A percentile compares a stretch with the other conserved stretches of the same genome.
Evolutionary conservation across 2,329 filamentous ascomycete species (phyloP).

Genomic region (Knufia petricola): DNA sequence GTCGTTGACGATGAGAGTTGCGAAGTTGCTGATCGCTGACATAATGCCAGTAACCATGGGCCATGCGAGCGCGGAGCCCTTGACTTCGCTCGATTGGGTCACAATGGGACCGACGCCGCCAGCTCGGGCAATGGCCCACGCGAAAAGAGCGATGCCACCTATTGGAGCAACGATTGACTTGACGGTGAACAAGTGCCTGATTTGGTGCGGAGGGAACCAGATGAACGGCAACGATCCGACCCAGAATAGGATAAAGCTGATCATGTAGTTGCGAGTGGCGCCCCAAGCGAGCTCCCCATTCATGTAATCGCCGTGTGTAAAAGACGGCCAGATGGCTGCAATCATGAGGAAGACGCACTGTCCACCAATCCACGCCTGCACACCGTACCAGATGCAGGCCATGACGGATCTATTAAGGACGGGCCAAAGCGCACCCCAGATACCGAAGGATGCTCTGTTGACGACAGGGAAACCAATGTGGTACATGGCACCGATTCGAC

Average conservation of each 20-base stretch:
- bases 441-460: conserved; percentile 26
- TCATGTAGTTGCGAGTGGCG: conserved; percentile 30
- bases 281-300: conserved; percentile 26
- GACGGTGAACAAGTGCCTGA: conserved; percentile 76
- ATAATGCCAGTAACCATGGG: conserved; percentile 76
- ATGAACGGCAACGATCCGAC: conserved; percentile 18
- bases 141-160: conserved; percentile 77
- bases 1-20: conserved; percentile 58
- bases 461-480: conserved; percentile 38
- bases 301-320: conserved; percentile 35
- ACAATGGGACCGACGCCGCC: conserved; percentile 78
- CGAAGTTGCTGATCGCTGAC: conserved; percentile 83
- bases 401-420: conserved; percentile 83
- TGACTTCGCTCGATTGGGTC: conserved; percentile 51
- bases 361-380: conserved; percentile 32
- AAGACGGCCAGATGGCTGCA: conserved; percentile 28
- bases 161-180: conserved; percentile 77
- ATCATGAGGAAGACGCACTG: conserved; percentile 28
- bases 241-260: conserved; percentile 30
- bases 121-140: conserved; percentile 75
- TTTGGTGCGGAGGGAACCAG: conserved; percentile 26
- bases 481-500: conserved; percentile 32
- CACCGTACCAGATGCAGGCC: conserved; percentile 42
- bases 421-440: conserved; percentile 62
- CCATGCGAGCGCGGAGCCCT: conserved; percentile 68